Percentiles rank a stretch among this genome's conserved stretches.
phyloP scores from a whole-genome alignment of 306 rosid species.

The Acmispon strigosus region DNA sequence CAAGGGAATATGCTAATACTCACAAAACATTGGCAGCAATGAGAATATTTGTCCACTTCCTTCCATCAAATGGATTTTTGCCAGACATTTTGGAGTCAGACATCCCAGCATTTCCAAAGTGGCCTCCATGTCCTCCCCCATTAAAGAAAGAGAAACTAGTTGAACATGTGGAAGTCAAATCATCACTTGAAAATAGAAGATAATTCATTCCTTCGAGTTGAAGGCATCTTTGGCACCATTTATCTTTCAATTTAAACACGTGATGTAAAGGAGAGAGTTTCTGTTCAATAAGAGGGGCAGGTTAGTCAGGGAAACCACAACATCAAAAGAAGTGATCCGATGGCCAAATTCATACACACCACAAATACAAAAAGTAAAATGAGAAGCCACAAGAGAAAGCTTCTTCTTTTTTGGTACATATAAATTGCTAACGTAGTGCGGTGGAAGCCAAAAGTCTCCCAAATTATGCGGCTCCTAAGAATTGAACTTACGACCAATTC shows the following conservation, averaged over 20 bases:
- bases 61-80: slow-evolving; percentile 37
- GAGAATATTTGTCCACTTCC: slow-evolving; percentile 70
- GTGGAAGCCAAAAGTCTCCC: no score
- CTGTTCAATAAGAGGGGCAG: slow-evolving; percentile 24
- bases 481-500: no score
- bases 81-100: slow-evolving; percentile 33
- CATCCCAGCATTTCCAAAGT: slow-evolving; percentile 30
- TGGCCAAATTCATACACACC: not conserved
- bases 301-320: not conserved
- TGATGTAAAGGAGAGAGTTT: slow-evolving; percentile 30
- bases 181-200: slow-evolving; percentile 30
- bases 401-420: not conserved
- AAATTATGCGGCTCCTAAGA: no score
- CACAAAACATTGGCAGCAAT: slow-evolving; percentile 77
- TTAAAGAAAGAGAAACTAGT: slow-evolving; percentile 50
- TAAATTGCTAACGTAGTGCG: no score
- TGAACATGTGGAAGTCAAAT: slow-evolving; percentile 37
- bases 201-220: slow-evolving; percentile 33
- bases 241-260: slow-evolving; percentile 43
- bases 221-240: slow-evolving; percentile 36
- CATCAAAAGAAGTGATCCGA: not conserved
- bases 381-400: not conserved
- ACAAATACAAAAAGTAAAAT: not conserved
- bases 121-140: slow-evolving; percentile 42
- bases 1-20: slow-evolving; percentile 32